Base-by-base conservation (phyloP, 2,329 filamentous ascomycete genomes). In the Aspergillus carbonarius region DNA sequence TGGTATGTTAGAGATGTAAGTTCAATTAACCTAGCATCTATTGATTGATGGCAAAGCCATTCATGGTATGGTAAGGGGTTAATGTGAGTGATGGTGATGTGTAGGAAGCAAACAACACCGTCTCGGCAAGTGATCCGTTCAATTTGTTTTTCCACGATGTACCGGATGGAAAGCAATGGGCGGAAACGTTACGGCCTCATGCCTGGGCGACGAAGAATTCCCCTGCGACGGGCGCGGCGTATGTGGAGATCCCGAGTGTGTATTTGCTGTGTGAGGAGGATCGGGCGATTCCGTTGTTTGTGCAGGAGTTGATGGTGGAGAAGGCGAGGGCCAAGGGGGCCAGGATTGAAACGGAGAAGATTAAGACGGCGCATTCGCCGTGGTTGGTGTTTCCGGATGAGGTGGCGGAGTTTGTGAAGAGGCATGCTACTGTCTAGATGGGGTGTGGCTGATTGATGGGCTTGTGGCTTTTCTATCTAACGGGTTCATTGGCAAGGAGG, bases 221-320 rank as follows among this genome's bases (percentile, higher is more conserved):
- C 1, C 68, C 69, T 1, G 68, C 72, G 7, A 70, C 68, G 1
- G 57, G 63, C 40, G 60, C 65, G 0, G 70, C 69, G 1, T 74
- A 71, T 52, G 39, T 66, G 35, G 57, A 54, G 7, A 67, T 72
- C 15, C 68, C 69, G 0, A 54, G 61, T 9, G 51, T 60, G 0
- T 74, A 73, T 59, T 54, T 74, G 1, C 52, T 70, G 6, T 71
- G 70, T 12, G 69, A 72, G 32, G 54, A 73, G 1, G 71, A 74
- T 42, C 64, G 65, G 1, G 70, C 71, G 1, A 67, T 70, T 23
- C 71, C 71, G 0, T 39, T 72, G 17, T 61, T 62, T 42, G 67
- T 70, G 20, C 72, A 74, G 66, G 65, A 71, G 50, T 46, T 66
- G 18, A 67, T 74, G 64, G 66, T 74, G 1, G 70, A 72, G n/a